These are phyloP conservation scores for Phytophthora kernoviae DNA, from an alignment of 352 stramenopile genomes.

Conservation along the genomic window DNA sequence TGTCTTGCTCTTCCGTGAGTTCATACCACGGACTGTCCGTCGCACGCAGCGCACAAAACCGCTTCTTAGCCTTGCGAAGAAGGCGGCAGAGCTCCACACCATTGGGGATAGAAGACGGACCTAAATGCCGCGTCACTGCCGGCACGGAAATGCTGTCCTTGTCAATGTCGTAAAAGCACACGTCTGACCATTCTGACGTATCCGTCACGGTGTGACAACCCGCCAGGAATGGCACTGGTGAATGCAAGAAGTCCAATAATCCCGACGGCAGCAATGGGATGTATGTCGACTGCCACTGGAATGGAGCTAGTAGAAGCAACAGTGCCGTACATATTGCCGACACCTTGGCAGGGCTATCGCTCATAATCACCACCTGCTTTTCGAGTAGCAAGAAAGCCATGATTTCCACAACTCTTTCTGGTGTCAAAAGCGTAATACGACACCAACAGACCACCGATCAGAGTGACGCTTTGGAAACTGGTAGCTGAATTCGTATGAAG, in stretches of 20 bases:
- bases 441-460: conserved; percentile 73
- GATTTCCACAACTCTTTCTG: conserved; percentile 72
- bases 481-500: conserved; percentile 71
- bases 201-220: conserved; percentile 63
- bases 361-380: conserved; percentile 84
- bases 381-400: conserved; percentile 74
- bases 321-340: conserved; percentile 75
- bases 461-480: conserved; percentile 76
- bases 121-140: conserved; percentile 47
- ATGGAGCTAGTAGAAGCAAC: conserved; percentile 72
- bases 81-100: conserved; percentile 64
- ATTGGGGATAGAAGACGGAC: conserved; percentile 56
- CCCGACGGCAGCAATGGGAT: conserved; percentile 78
- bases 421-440: conserved; percentile 67
- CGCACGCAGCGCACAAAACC: conserved; percentile 46
- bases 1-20: conserved; percentile 78
- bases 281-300: conserved; percentile 89
- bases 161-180: conserved; percentile 88
- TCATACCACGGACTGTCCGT: conserved; percentile 77
- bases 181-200: conserved; percentile 81
- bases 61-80: conserved; percentile 56
- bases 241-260: conserved; percentile 84
- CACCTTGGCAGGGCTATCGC: conserved; percentile 65
- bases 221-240: conserved; percentile 79
- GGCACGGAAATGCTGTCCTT: conserved; percentile 53